Conservation (phyloP, 2,329 filamentous ascomycete species). For the Dendryphion nanum region DNA sequence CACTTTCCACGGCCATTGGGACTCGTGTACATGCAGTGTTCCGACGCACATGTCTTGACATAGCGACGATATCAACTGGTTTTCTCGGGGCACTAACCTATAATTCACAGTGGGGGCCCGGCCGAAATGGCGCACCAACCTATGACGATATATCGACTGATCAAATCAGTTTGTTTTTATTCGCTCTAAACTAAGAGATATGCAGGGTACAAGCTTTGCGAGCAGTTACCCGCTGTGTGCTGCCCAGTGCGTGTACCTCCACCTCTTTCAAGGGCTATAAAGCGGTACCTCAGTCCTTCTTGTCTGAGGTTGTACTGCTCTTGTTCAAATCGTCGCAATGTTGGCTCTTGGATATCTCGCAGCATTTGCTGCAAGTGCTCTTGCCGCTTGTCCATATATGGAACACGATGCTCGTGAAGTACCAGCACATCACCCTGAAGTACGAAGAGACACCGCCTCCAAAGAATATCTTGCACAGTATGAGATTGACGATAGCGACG, state of each 20-base stretch:
- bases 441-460: conserved; percentile 28
- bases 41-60: too few relatives aligned
- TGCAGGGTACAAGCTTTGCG: not conserved
- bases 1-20: too few relatives aligned
- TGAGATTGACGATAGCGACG: conserved; percentile 36
- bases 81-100: conserved; percentile 6
- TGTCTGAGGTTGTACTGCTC: too few relatives aligned
- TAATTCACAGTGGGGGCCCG: conserved; percentile 4
- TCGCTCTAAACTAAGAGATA: conserved; percentile 1
- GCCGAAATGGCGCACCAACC: conserved; percentile 1
- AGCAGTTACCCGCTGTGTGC: not conserved
- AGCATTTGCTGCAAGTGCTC: conserved; percentile 19
- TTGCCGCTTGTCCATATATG: conserved; percentile 38
- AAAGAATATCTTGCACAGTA: conserved; percentile 37
- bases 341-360: conserved; percentile 19
- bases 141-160: conserved; percentile 7
- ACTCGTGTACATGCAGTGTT: too few relatives aligned
- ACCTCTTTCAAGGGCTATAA: too few relatives aligned
- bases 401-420: conserved; percentile 25
- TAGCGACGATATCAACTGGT: too few relatives aligned
- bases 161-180: conserved; percentile 3
- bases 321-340: conserved; percentile 28
- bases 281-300: too few relatives aligned
- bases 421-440: conserved; percentile 26
- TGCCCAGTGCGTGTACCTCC: too few relatives aligned